Evolutionary conservation across 257 asterid genomes (phyloP).

Genomic region (Jacaranda mimosifolia): DNA sequence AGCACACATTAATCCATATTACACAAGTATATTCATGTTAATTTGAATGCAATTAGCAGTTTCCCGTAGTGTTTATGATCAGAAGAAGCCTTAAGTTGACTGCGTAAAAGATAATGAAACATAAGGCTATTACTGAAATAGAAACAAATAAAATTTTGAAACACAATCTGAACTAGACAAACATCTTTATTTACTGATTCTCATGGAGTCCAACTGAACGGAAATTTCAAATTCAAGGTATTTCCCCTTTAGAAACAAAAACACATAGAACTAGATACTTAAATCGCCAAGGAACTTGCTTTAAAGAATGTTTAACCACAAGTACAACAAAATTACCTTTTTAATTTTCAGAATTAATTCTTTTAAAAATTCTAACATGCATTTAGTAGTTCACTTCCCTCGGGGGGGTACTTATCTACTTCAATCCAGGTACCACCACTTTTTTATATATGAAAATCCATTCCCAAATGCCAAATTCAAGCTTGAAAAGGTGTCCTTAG

Average conservation of each 20-base stretch:
- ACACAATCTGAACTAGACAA: background rate
- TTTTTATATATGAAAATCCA: background rate
- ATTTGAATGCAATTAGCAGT: background rate
- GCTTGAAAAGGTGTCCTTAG: background rate
- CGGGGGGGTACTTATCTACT: background rate
- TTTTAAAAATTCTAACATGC: background rate
- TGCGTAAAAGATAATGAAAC: background rate
- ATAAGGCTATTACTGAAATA: background rate
- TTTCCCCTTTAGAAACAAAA: background rate
- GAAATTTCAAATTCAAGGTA: background rate
- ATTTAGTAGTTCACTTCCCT: background rate
- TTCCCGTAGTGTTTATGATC: background rate
- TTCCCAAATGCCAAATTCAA: constrained; percentile 1
- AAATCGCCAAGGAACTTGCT: background rate
- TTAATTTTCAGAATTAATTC: background rate
- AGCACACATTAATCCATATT: background rate
- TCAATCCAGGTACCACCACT: background rate
- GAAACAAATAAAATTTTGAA: background rate
- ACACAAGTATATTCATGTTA: background rate
- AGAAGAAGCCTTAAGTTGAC: background rate
- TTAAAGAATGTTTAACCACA: background rate
- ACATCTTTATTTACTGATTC: background rate
- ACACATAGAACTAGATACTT: background rate
- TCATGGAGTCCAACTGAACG: too few species aligned
- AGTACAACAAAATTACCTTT: background rate